A percentile compares a stretch with the other conserved stretches of the same genome.
phyloP scores from a whole-genome alignment of 2,329 filamentous ascomycete genomes.

The Xylogone sp. region DNA sequence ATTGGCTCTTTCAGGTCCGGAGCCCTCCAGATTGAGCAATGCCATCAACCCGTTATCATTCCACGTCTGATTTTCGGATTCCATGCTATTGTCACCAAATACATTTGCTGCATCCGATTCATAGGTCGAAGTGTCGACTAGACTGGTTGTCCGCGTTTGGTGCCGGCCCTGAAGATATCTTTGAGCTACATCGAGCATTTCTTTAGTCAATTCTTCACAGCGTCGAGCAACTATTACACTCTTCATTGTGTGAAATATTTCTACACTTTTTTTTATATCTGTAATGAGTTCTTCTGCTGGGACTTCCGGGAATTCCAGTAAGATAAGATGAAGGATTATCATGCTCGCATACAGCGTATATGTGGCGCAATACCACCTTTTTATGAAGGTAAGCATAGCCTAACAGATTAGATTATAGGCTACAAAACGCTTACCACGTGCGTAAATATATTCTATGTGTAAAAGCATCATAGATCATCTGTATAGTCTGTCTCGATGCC shows the following conservation, averaged over 20 bases:
- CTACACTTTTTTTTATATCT: conserved; percentile 27
- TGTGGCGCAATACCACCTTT: conserved; percentile 31
- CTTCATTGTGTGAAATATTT: conserved; percentile 29
- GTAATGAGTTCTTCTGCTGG: conserved; percentile 19
- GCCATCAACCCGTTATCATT: neutral
- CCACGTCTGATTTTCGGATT: neutral
- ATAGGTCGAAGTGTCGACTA: neutral
- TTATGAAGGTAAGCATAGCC: conserved; percentile 12
- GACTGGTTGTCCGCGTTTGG: neutral
- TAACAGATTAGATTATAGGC: neutral
- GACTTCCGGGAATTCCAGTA: conserved; percentile 16
- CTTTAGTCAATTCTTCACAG: conserved; percentile 27
- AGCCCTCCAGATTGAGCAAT: neutral
- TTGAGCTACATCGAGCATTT: conserved; percentile 23
- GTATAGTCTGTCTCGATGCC: neutral
- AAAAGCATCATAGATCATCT: neutral
- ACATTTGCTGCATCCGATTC: neutral
- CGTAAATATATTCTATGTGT: neutral
- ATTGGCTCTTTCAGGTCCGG: neutral
- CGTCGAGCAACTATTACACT: conserved; percentile 23
- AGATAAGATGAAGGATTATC: conserved; percentile 28
- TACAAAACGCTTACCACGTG: conserved; percentile 17
- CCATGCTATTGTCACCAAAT: neutral
- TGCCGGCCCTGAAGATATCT: neutral
- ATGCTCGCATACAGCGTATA: conserved; percentile 30